Conservation (phyloP, 352 stramenopile species). For the Phytopythium aichiense region DNA sequence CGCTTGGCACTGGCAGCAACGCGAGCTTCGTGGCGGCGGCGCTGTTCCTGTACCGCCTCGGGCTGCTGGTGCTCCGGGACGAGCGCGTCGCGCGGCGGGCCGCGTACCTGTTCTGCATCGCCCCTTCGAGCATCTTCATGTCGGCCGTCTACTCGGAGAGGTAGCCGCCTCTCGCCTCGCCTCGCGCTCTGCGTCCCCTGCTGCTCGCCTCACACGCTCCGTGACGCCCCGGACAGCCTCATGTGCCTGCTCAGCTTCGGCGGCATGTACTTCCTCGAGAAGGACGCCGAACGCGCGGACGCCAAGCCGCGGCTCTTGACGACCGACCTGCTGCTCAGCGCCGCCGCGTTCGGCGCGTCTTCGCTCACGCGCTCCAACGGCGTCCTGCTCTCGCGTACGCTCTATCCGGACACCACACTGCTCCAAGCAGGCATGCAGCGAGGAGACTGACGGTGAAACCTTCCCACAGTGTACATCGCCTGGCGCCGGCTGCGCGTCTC, state of each 20-base stretch:
- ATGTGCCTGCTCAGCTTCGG: constrained; percentile 79
- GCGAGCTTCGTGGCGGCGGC: constrained; percentile 65
- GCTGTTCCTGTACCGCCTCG: constrained; percentile 66
- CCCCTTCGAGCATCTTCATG: constrained; percentile 83
- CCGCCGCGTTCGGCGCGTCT: constrained; percentile 53
- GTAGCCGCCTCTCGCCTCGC: constrained; percentile 10
- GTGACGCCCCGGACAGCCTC: constrained; percentile 24
- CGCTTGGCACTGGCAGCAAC: constrained; percentile 22
- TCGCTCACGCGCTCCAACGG: constrained; percentile 80
- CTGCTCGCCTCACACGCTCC: too few relatives aligned
- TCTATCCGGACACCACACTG: too few relatives aligned
- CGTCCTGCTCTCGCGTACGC: constrained; percentile 65
- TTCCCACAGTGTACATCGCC: constrained; percentile 61
- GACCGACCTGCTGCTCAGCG: constrained; percentile 30
- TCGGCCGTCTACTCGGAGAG: constrained; percentile 77
- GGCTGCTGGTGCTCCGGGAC: constrained; percentile 45
- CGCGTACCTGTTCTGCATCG: constrained; percentile 72
- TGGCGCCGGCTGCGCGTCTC: constrained; percentile 61
- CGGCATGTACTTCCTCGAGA: constrained; percentile 65
- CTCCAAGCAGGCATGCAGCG: too few relatives aligned
- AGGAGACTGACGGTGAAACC: not conserved
- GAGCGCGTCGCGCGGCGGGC: constrained; percentile 51
- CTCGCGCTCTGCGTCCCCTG: too few relatives aligned
- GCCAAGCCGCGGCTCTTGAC: constrained; percentile 12
- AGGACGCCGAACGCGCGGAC: constrained; percentile 13